A percentile compares a stretch with the other conserved stretches of the same genome.
Conservation (phyloP, 2,329 filamentous ascomycete species). For the Colletotrichum nymphaeae region DNA sequence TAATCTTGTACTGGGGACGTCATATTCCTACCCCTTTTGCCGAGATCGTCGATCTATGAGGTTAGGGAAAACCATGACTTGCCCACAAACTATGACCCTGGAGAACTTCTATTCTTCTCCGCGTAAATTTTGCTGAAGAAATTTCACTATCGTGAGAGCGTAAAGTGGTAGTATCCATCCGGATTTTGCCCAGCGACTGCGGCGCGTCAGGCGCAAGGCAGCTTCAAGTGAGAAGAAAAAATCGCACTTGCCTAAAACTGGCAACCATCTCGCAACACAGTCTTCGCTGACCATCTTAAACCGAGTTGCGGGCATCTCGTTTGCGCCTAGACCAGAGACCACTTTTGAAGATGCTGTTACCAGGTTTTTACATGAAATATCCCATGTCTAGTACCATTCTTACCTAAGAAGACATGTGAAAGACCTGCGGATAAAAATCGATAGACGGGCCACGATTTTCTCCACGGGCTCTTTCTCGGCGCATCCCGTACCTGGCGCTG, state of each 20-base stretch:
- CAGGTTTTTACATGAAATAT: not conserved
- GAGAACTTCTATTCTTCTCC: not conserved
- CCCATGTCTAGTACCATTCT: not conserved
- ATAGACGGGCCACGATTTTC: not conserved
- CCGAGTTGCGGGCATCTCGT: too few relatives aligned
- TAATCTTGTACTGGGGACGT: slow-evolving; percentile 69
- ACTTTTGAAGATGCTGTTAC: not conserved
- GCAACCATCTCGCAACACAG: not conserved
- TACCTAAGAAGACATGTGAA: slow-evolving; percentile 10
- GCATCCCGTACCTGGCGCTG: slow-evolving; percentile 25
- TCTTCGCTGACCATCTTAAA: not conserved
- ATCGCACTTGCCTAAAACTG: not conserved
- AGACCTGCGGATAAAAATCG: not conserved
- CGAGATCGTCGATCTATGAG: slow-evolving; percentile 90
- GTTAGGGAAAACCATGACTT: slow-evolving; percentile 90
- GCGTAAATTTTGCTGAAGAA: not conserved
- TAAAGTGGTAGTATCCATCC: not conserved
- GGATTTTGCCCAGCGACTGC: not conserved
- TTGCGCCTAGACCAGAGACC: not conserved
- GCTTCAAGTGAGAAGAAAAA: not conserved
- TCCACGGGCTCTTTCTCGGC: slow-evolving; percentile 27
- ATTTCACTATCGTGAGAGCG: too few relatives aligned
- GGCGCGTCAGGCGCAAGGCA: too few relatives aligned
- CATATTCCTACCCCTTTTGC: slow-evolving; percentile 91
- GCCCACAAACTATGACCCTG: slow-evolving; percentile 66